These are phyloP conservation scores for Wickerhamomyces chaumierensis DNA, from an alignment of 805 yeast genomes.

Conservation along the genomic window DNA sequence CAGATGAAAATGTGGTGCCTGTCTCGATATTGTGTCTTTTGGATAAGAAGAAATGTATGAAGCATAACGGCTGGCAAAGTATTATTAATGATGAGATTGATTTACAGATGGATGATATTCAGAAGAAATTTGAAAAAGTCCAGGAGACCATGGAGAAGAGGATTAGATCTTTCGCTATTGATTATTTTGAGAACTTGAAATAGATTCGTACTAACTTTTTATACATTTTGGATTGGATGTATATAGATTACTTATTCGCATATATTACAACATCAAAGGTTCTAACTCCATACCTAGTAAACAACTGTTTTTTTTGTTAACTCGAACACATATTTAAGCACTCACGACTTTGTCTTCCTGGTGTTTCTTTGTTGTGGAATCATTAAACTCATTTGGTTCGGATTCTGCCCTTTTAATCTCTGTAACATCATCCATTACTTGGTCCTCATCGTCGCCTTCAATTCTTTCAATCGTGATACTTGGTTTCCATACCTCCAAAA, in stretches of 20 bases:
- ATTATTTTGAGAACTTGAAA: constrained; percentile 22
- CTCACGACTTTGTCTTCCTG: no score
- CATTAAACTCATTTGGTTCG: background rate
- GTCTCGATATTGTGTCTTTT: constrained; percentile 35
- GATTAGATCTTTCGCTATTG: constrained; percentile 27
- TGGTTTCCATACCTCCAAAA: constrained; percentile 63
- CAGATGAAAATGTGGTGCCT: no score
- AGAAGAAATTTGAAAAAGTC: constrained; percentile 10
- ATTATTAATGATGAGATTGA: constrained; percentile 26
- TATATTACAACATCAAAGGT: no score
- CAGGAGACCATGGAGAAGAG: constrained; percentile 20
- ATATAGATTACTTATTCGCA: no score
- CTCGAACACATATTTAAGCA: no score
- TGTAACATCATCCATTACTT: constrained; percentile 3
- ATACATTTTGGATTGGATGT: no score
- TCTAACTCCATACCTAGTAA: no score
- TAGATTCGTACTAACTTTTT: no score
- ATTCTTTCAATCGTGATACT: constrained; percentile 26
- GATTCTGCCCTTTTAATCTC: background rate
- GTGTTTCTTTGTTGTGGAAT: constrained; percentile 1
- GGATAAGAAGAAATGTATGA: constrained; percentile 44
- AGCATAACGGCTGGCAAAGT: constrained; percentile 40
- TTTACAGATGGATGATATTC: constrained; percentile 20
- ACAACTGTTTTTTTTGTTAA: no score
- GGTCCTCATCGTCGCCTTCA: constrained; percentile 26